phyloP scores from a whole-genome alignment of 192 early-diverging fungal species.

The Chytriomyces confervae region DNA sequence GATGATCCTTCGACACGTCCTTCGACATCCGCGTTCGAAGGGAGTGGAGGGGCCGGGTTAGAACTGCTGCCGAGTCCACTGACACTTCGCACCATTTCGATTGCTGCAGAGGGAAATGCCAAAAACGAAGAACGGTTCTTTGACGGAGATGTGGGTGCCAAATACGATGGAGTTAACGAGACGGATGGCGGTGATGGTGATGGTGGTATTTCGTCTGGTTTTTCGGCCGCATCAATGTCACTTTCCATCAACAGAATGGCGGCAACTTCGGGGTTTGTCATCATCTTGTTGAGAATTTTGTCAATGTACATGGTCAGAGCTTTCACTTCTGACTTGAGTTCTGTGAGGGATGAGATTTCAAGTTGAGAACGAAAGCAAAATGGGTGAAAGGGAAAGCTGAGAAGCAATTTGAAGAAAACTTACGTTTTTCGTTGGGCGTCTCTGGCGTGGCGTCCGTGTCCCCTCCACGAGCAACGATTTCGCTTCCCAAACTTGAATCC shows the following conservation, averaged over 20 bases:
- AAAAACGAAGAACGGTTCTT: neutral
- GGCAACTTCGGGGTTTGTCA: neutral
- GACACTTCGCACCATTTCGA: neutral
- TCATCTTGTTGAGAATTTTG: conserved; percentile 23
- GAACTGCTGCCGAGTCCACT: neutral
- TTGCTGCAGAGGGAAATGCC: neutral
- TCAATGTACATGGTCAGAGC: conserved; percentile 37
- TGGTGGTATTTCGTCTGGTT: neutral
- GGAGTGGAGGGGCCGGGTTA: too few species aligned
- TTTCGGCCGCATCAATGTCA: neutral
- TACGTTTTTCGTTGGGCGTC: conserved; percentile 19
- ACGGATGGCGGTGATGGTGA: neutral
- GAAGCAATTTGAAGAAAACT: neutral
- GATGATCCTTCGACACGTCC: too few species aligned
- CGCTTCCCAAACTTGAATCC: neutral
- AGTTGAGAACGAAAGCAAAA: neutral
- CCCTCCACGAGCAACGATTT: neutral
- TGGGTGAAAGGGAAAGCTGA: too few species aligned
- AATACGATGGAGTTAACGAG: neutral
- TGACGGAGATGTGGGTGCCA: neutral
- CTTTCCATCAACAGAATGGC: neutral
- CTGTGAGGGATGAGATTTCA: neutral
- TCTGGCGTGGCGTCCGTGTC: neutral
- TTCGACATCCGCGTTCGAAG: too few species aligned
- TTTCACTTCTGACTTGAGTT: conserved; percentile 44